Percentiles rank a stretch among this genome's conserved stretches.
These are phyloP conservation scores for Scedosporium dehoogii DNA, from an alignment of 2,329 filamentous ascomycete genomes.

Conservation along the genomic window DNA sequence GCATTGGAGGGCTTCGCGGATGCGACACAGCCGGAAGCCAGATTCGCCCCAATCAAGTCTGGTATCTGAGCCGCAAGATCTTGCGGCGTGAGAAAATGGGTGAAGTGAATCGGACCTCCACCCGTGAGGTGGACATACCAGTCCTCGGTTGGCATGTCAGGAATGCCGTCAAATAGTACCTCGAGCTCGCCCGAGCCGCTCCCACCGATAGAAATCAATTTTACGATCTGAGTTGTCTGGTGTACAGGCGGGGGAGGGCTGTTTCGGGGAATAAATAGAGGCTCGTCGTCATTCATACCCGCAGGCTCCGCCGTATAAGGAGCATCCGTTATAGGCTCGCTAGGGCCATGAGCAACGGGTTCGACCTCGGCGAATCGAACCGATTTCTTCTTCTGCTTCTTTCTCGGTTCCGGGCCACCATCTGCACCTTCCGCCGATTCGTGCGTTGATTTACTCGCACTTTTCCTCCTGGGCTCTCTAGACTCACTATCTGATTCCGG, in stretches of 20 bases:
- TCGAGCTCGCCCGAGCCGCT: constrained; percentile 4
- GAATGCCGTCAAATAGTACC: constrained; percentile 10
- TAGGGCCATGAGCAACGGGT: background rate
- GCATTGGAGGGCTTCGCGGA: constrained; percentile 3
- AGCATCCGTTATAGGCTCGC: background rate
- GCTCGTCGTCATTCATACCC: background rate
- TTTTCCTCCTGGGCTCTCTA: background rate
- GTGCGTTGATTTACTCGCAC: too few relatives aligned
- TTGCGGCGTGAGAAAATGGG: constrained; percentile 22
- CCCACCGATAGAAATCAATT: constrained; percentile 7
- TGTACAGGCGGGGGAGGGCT: background rate
- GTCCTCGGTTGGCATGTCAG: background rate
- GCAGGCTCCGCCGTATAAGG: background rate
- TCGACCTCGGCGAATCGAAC: constrained; percentile 16
- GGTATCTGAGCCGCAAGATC: constrained; percentile 15
- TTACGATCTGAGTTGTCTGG: background rate
- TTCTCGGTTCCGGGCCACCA: background rate
- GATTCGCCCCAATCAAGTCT: background rate
- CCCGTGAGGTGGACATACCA: constrained; percentile 19
- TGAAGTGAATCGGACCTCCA: constrained; percentile 19
- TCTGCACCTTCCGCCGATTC: background rate
- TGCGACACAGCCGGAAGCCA: constrained; percentile 11
- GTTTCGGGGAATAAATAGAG: background rate
- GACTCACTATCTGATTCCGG: background rate
- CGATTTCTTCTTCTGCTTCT: constrained; percentile 15